A percentile compares a stretch with the other conserved stretches of the same genome.
phyloP scores from a whole-genome alignment of 2,329 filamentous ascomycete genomes.

The Botryotinia calthae region DNA sequence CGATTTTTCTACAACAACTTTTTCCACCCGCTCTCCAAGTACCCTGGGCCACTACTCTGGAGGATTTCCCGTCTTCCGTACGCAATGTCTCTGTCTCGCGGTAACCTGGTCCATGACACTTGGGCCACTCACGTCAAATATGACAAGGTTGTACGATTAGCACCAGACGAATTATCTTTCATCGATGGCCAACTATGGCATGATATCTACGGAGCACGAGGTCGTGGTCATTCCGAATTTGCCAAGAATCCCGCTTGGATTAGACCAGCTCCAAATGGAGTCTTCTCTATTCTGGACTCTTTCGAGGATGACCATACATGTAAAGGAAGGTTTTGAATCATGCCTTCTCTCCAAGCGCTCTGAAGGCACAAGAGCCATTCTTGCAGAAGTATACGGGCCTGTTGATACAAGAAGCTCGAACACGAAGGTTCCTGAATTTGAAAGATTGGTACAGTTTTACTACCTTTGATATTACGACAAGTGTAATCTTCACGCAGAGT shows the following conservation, averaged over 20 bases:
- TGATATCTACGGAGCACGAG: neutral
- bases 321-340: constrained; percentile 33
- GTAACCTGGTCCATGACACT: neutral
- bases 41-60: neutral
- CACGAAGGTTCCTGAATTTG: constrained; percentile 27
- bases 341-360: constrained; percentile 37
- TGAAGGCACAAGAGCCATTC: constrained; percentile 36
- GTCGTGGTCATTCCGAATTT: neutral
- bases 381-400: constrained; percentile 23
- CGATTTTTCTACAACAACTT: neutral
- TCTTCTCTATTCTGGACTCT: neutral
- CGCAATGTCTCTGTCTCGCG: neutral
- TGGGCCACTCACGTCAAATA: neutral
- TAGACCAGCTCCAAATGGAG: neutral
- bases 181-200: neutral
- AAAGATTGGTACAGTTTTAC: constrained; percentile 22
- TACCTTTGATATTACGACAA: constrained; percentile 26
- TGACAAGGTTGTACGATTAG: neutral
- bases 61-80: neutral
- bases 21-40: neutral
- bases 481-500: constrained; percentile 17
- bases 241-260: neutral
- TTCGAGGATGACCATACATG: constrained; percentile 28
- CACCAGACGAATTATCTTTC: neutral
- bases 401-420: constrained; percentile 1